A percentile compares a stretch with the other conserved stretches of the same genome.
Conservation (phyloP, 306 rosid species). For the Erythrophleum fordii region DNA sequence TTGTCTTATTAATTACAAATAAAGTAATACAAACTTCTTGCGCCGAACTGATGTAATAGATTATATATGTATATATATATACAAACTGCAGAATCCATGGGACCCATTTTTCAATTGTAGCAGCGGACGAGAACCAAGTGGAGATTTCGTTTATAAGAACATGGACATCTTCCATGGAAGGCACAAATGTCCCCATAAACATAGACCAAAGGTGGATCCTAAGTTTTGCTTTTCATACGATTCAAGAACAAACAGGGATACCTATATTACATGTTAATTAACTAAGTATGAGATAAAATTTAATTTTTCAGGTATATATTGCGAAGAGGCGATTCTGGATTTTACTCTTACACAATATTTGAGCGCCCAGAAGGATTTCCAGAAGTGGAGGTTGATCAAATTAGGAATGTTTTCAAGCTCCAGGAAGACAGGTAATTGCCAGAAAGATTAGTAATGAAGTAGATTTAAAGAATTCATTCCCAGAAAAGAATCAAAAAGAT, state of each 20-base stretch:
- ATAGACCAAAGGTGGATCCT: constrained; percentile 72
- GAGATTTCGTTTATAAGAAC: constrained; percentile 70
- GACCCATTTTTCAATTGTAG: constrained; percentile 45
- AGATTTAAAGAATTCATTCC: neutral
- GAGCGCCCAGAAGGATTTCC: constrained; percentile 71
- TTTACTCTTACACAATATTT: constrained; percentile 67
- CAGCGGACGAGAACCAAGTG: constrained; percentile 42
- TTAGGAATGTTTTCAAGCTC: constrained; percentile 69
- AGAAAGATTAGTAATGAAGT: neutral
- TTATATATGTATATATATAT: no score
- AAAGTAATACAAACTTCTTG: neutral
- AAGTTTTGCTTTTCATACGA: neutral
- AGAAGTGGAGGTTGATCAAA: constrained; percentile 57
- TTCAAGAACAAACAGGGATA: neutral
- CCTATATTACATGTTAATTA: neutral
- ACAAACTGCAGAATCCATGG: constrained; percentile 57
- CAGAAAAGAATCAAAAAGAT: neutral
- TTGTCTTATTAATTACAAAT: neutral
- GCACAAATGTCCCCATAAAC: constrained; percentile 53
- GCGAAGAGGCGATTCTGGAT: constrained; percentile 66
- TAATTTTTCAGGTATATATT: constrained; percentile 60
- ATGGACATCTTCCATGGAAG: constrained; percentile 55
- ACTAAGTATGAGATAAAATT: neutral
- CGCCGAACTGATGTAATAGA: neutral
- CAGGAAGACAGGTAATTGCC: constrained; percentile 46